phyloP scores from a whole-genome alignment of 2,329 filamentous ascomycete genomes.

The Sarocladium oryzae region DNA sequence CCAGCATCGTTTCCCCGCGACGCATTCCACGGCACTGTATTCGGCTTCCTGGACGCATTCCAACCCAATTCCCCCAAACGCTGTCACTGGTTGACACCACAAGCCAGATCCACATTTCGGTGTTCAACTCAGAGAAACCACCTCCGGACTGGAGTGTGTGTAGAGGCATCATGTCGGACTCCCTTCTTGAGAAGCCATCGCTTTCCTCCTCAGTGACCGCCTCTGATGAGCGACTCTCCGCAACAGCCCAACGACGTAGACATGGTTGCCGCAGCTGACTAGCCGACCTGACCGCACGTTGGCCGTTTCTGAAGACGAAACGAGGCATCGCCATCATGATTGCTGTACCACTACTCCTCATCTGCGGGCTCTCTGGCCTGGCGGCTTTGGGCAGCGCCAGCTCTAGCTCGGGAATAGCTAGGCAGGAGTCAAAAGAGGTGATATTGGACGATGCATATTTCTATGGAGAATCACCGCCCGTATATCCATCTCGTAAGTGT shows the following conservation, averaged over 20 bases:
- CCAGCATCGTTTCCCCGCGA: too few species aligned
- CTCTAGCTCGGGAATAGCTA: background rate
- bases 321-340: conserved; percentile 11
- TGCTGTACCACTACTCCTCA: conserved; percentile 10
- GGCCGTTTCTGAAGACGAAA: conserved; percentile 12
- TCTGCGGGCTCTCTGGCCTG: conserved; percentile 8
- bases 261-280: conserved; percentile 1
- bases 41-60: too few species aligned
- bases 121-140: background rate
- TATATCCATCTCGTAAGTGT: conserved; percentile 47
- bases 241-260: background rate
- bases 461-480: conserved; percentile 42
- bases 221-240: background rate
- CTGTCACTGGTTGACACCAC: background rate
- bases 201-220: background rate
- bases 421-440: conserved; percentile 11
- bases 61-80: too few species aligned
- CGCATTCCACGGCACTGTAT: too few species aligned
- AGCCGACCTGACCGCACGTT: conserved; percentile 9
- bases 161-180: background rate
- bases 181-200: background rate
- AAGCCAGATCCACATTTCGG: conserved; percentile 5
- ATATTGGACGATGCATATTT: conserved; percentile 38
- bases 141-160: too few species aligned
- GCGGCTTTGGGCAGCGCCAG: conserved; percentile 10